Conservation (phyloP, 306 rosid species). For the Macrotyloma uniflorum region DNA sequence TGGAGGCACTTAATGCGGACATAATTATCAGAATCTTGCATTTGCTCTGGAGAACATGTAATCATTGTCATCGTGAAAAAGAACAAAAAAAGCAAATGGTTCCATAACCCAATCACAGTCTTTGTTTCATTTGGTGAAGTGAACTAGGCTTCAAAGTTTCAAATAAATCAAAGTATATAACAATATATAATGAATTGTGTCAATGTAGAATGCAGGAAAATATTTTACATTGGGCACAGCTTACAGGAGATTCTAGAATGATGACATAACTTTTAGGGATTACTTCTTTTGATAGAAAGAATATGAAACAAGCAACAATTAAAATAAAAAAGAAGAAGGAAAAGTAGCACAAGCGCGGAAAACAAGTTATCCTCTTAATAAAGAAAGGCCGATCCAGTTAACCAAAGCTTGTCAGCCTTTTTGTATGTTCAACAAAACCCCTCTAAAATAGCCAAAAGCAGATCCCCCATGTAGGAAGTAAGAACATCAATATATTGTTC, state of each 20-base stretch:
- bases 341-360: neutral
- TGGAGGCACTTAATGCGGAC: neutral
- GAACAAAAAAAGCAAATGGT: neutral
- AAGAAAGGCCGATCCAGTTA: too few relatives aligned
- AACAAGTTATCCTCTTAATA: too few relatives aligned
- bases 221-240: neutral
- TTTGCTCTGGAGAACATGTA: neutral
- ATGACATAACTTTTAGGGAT: neutral
- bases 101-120: neutral
- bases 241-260: neutral
- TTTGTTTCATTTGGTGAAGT: neutral
- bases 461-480: too few relatives aligned
- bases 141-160: neutral
- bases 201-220: neutral
- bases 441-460: too few relatives aligned
- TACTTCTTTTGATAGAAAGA: neutral
- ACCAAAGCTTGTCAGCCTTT: too few relatives aligned
- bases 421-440: too few relatives aligned
- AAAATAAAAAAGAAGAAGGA: neutral
- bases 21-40: conserved; percentile 11
- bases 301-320: neutral
- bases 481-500: too few relatives aligned
- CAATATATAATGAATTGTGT: neutral
- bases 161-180: neutral
- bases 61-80: neutral